phyloP scores from a whole-genome alignment of 148 eudicot species.

The Agrostemma githago region DNA sequence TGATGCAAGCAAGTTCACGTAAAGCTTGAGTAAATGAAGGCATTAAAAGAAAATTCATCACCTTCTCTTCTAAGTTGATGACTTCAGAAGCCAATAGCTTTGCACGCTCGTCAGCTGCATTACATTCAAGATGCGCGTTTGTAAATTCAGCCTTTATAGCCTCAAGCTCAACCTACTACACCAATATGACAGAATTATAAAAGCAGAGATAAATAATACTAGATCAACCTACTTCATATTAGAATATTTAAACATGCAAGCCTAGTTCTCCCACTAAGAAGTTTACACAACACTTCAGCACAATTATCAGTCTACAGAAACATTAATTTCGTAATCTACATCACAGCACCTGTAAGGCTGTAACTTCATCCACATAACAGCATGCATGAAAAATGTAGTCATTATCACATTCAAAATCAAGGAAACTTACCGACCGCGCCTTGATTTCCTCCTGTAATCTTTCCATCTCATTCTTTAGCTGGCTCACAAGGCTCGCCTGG shows the following conservation, averaged over 20 bases:
- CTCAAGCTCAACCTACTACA: constrained; percentile 85
- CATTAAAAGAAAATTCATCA: constrained; percentile 14
- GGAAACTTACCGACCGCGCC: constrained; percentile 61
- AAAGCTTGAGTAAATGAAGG: not conserved
- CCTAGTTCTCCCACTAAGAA: not conserved
- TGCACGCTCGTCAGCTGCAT: constrained; percentile 98
- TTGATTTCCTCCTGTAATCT: constrained; percentile 73
- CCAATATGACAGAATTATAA: constrained; percentile 33
- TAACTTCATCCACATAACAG: not conserved
- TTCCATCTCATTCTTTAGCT: constrained; percentile 73
- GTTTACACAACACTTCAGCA: not conserved
- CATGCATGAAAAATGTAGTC: not conserved
- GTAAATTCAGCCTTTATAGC: constrained; percentile 63
- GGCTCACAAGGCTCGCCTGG: constrained; percentile 75
- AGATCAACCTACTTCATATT: not conserved
- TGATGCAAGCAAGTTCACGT: not conserved
- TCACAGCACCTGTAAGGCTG: not conserved
- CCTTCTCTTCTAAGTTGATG: constrained; percentile 98
- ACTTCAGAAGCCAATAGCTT: constrained; percentile 97
- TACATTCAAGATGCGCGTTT: constrained; percentile 89
- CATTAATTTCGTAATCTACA: not conserved
- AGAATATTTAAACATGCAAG: not conserved
- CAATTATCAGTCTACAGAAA: not conserved
- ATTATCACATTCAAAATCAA: not conserved
- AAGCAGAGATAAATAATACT: constrained; percentile 1